Conservation (phyloP, 306 rosid genomes). For the Biancaea sappan region DNA sequence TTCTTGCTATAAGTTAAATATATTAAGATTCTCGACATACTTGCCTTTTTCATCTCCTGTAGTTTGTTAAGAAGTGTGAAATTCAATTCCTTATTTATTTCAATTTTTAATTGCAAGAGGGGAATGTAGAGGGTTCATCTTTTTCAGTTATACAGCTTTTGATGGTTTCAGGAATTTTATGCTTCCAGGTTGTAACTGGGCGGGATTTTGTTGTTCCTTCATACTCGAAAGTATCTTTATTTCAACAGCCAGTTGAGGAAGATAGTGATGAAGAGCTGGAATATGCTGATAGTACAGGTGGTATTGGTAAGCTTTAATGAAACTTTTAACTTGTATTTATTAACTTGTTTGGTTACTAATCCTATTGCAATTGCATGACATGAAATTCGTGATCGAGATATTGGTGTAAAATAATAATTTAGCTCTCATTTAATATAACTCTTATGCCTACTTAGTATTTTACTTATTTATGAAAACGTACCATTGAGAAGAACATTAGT, state of each 20-base stretch:
- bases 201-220: constrained; percentile 76
- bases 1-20: constrained; percentile 6
- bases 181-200: constrained; percentile 81
- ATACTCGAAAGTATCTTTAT: constrained; percentile 81
- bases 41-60: background rate
- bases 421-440: background rate
- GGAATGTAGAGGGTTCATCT: constrained; percentile 18
- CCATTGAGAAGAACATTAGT: background rate
- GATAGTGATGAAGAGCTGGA: constrained; percentile 99
- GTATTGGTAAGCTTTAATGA: constrained; percentile 52
- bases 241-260: constrained; percentile 81
- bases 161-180: constrained; percentile 33
- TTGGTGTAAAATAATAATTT: background rate
- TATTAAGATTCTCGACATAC: constrained; percentile 16
- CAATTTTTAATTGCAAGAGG: constrained; percentile 4
- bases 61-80: constrained; percentile 15
- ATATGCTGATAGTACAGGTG: constrained; percentile 87
- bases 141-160: constrained; percentile 21
- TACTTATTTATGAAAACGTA: constrained; percentile 7
- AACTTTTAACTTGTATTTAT: constrained; percentile 29
- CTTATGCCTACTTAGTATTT: constrained; percentile 14
- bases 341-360: constrained; percentile 16
- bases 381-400: constrained; percentile 9
- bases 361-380: constrained; percentile 4
- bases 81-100: constrained; percentile 15